Percentiles rank a stretch among this genome's conserved stretches.
These are phyloP conservation scores for Arthroderma sp. DNA, from an alignment of 2,329 filamentous ascomycete species.

Conservation along the genomic window DNA sequence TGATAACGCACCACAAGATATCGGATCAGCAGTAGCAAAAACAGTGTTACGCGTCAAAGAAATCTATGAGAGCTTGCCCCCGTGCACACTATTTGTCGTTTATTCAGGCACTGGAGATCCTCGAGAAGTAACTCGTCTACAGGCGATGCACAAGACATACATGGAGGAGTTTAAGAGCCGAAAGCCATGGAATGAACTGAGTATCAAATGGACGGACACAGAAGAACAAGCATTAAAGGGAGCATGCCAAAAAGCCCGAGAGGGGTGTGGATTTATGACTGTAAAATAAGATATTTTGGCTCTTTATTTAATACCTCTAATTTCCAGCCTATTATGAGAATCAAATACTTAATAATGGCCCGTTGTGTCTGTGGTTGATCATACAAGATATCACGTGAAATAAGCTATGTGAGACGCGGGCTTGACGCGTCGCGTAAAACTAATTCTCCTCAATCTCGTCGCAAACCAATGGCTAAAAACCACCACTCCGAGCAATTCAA, in stretches of 20 bases:
- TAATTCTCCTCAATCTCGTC: too few species aligned
- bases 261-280: slow-evolving; percentile 46
- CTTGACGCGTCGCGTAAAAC: too few species aligned
- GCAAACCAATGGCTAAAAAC: too few species aligned
- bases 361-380: too few species aligned
- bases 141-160: slow-evolving; percentile 43
- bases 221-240: slow-evolving; percentile 47
- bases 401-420: too few species aligned
- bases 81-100: slow-evolving; percentile 48
- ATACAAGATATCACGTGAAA: too few species aligned
- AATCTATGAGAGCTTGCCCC: slow-evolving; percentile 44
- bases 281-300: slow-evolving; percentile 35
- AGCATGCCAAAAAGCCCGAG: slow-evolving; percentile 44
- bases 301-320: too few species aligned
- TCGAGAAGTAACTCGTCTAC: slow-evolving; percentile 41
- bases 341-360: too few species aligned
- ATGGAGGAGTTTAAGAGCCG: slow-evolving; percentile 45
- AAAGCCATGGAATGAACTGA: slow-evolving; percentile 49
- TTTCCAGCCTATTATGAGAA: too few species aligned
- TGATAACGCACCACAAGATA: slow-evolving; percentile 14
- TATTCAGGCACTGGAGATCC: slow-evolving; percentile 54
- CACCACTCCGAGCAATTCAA: too few species aligned
- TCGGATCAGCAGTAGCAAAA: slow-evolving; percentile 35
- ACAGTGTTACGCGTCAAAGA: slow-evolving; percentile 39
- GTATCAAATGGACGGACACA: slow-evolving; percentile 50